Evolutionary conservation across 768 basidiomycete genomes (phyloP).

Genomic region (Ramaria sp.): DNA sequence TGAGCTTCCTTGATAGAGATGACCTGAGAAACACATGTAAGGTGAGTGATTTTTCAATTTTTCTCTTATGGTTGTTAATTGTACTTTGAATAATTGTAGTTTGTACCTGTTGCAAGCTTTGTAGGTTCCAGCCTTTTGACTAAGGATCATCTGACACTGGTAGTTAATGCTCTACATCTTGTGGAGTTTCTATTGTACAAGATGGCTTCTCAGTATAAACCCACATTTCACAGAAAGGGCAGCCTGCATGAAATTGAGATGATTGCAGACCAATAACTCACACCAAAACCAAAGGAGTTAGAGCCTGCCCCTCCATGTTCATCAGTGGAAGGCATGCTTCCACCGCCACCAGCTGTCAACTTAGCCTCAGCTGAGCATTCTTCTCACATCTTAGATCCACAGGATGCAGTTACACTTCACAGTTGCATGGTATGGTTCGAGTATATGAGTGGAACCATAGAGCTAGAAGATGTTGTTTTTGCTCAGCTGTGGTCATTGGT

Average conservation of each 20-base stretch:
- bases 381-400: conserved; percentile 55
- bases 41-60: conserved; percentile 33
- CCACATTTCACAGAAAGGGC: conserved; percentile 87
- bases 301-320: conserved; percentile 19
- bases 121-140: conserved; percentile 89
- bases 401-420: conserved; percentile 77
- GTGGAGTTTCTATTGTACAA: conserved; percentile 86
- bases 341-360: conserved; percentile 29
- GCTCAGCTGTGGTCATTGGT: neutral
- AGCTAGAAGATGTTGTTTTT: conserved; percentile 16
- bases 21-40: conserved; percentile 64
- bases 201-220: too few species aligned
- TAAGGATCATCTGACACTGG: conserved; percentile 78
- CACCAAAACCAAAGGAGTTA: conserved; percentile 37
- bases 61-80: neutral
- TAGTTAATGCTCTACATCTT: conserved; percentile 84
- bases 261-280: conserved; percentile 55
- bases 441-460: conserved; percentile 44
- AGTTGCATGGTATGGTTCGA: conserved; percentile 83
- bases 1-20: conserved; percentile 59
- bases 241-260: conserved; percentile 91
- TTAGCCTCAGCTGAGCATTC: conserved; percentile 61
- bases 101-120: conserved; percentile 92
- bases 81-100: conserved; percentile 8
- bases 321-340: too few species aligned